Percentiles rank a stretch among this genome's conserved stretches.
These are phyloP conservation scores for Colletotrichum liriopes DNA, from an alignment of 2,329 filamentous ascomycete species.

Conservation along the genomic window DNA sequence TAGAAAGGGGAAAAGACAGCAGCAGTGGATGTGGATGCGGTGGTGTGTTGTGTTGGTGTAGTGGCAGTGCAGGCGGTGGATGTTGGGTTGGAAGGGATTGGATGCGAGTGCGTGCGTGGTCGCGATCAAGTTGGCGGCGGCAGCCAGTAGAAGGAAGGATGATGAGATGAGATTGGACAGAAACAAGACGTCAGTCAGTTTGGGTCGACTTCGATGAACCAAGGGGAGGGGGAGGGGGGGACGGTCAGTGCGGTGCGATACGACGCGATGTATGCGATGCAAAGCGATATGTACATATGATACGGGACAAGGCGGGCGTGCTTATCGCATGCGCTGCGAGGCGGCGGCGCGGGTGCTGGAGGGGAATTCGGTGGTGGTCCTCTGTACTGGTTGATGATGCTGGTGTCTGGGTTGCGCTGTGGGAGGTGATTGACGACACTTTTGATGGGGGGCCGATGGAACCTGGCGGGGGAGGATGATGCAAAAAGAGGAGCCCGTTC, in stretches of 20 bases:
- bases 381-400: background rate
- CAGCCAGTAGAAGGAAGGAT: slow-evolving; percentile 1
- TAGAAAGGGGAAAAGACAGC: slow-evolving; percentile 43
- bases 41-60: slow-evolving; percentile 29
- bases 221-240: background rate
- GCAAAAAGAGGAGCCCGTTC: slow-evolving; percentile 9
- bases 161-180: slow-evolving; percentile 36
- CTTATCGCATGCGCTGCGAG: slow-evolving; percentile 14
- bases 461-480: slow-evolving; percentile 6
- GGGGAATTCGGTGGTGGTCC: background rate
- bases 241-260: background rate
- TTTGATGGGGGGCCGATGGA: slow-evolving; percentile 22
- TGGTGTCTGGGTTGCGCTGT: background rate
- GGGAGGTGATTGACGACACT: slow-evolving; percentile 31
- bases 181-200: slow-evolving; percentile 14
- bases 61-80: slow-evolving; percentile 35
- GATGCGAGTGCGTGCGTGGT: background rate
- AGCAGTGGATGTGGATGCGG: slow-evolving; percentile 51
- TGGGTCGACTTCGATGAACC: background rate
- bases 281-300: background rate
- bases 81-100: slow-evolving; percentile 14
- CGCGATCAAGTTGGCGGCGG: slow-evolving; percentile 17
- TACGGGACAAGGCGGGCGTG: slow-evolving; percentile 6
- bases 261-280: background rate
- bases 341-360: background rate